Percentiles rank a stretch among this genome's conserved stretches.
phyloP scores from a whole-genome alignment of 768 basidiomycete genomes.

The Boletus rubescentipes region DNA sequence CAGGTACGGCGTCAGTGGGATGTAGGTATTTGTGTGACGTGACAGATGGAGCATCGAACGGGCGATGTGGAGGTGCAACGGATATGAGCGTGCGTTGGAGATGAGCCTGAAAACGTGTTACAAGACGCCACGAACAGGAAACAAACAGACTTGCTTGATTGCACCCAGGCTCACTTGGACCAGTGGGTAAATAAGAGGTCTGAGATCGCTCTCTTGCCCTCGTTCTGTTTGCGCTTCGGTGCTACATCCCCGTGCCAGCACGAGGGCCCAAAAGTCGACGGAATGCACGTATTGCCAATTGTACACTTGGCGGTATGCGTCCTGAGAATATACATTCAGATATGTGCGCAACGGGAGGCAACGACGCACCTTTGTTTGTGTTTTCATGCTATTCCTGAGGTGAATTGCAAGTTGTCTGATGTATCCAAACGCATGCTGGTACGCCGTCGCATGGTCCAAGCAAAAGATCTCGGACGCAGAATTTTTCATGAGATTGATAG shows the following conservation, averaged over 20 bases:
- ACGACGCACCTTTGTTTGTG: slow-evolving; percentile 68
- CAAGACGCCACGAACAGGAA: not conserved
- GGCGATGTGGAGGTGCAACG: slow-evolving; percentile 90
- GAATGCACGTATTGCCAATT: slow-evolving; percentile 99
- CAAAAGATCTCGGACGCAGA: slow-evolving; percentile 92
- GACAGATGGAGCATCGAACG: slow-evolving; percentile 87
- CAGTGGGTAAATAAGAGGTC: slow-evolving; percentile 90
- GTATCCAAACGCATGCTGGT: slow-evolving; percentile 95
- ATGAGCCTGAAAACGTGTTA: slow-evolving; percentile 61
- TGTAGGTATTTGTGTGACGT: slow-evolving; percentile 78
- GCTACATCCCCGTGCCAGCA: slow-evolving; percentile 80
- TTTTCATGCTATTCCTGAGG: slow-evolving; percentile 87
- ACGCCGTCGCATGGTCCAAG: slow-evolving; percentile 67
- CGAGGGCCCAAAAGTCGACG: slow-evolving; percentile 93
- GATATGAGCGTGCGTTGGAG: slow-evolving; percentile 87
- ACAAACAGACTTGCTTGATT: slow-evolving; percentile 62
- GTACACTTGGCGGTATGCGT: slow-evolving; percentile 92
- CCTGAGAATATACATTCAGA: slow-evolving; percentile 42
- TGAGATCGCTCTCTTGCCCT: slow-evolving; percentile 71
- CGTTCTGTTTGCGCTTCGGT: slow-evolving; percentile 50
- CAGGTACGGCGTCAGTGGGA: slow-evolving; percentile 85
- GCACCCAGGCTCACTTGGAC: slow-evolving; percentile 94
- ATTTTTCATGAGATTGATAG: slow-evolving; percentile 97
- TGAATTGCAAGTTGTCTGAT: slow-evolving; percentile 94
- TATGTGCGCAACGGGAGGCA: not conserved